phyloP scores from a whole-genome alignment of 2,329 filamentous ascomycete genomes.

The Paraphaeosphaeria sporulosa region DNA sequence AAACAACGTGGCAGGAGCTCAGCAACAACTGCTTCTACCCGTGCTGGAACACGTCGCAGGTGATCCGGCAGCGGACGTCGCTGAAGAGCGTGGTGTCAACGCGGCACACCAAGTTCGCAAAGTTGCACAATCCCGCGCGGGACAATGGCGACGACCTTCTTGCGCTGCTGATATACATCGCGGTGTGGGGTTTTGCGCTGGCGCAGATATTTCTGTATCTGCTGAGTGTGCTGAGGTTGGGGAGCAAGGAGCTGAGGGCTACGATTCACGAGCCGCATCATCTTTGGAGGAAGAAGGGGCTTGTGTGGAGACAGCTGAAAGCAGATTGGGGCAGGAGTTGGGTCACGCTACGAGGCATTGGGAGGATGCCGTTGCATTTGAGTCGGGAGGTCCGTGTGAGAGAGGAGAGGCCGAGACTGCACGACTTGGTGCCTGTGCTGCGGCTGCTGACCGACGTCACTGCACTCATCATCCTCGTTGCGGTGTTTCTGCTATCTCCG shows the following conservation, averaged over 20 bases:
- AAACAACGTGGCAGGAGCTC: conserved; percentile 15
- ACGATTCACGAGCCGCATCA: conserved; percentile 18
- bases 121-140: conserved; percentile 15
- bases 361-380: not conserved
- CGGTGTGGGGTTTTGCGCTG: conserved; percentile 14
- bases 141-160: conserved; percentile 11
- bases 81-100: conserved; percentile 18
- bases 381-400: not conserved
- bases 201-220: conserved; percentile 22
- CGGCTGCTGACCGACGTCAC: conserved; percentile 8
- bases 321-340: conserved; percentile 10
- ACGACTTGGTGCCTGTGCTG: not conserved
- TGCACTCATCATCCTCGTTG: conserved; percentile 14
- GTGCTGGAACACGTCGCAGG: conserved; percentile 22
- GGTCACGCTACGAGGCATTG: not conserved
- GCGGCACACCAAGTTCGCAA: conserved; percentile 15
- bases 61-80: conserved; percentile 13
- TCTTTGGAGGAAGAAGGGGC: conserved; percentile 12
- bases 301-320: conserved; percentile 10
- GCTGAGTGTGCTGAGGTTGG: conserved; percentile 12
- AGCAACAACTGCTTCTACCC: conserved; percentile 21
- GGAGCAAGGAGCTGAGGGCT: conserved; percentile 15
- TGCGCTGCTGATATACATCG: conserved; percentile 15
- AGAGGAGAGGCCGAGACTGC: not conserved
- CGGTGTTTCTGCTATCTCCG: conserved; percentile 13